Evolutionary conservation across 2,329 filamentous ascomycete species (phyloP).

Genomic region (Pezicula carpinea): DNA sequence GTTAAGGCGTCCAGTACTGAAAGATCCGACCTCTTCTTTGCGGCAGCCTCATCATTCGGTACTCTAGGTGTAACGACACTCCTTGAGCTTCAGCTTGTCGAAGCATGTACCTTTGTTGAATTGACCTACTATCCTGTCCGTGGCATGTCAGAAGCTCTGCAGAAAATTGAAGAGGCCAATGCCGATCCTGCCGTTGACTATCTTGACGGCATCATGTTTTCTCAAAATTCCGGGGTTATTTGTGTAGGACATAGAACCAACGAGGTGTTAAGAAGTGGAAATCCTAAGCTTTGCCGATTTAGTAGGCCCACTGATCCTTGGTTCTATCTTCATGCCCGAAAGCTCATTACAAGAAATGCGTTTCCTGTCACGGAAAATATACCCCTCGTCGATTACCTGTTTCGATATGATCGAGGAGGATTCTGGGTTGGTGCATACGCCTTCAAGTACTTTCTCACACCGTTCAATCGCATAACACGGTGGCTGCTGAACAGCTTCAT

Average conservation of each 20-base stretch:
- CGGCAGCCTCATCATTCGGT: constrained; percentile 54
- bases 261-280: constrained; percentile 10
- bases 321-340: constrained; percentile 56
- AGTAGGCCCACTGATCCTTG: constrained; percentile 51
- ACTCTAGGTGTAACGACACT: constrained; percentile 57
- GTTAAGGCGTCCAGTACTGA: constrained; percentile 41
- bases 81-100: constrained; percentile 50
- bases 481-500: constrained; percentile 55
- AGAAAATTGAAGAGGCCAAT: constrained; percentile 30
- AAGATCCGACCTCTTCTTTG: constrained; percentile 51
- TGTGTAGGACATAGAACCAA: constrained; percentile 46
- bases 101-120: constrained; percentile 49
- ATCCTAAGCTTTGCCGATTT: constrained; percentile 37
- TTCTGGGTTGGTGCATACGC: constrained; percentile 64
- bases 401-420: constrained; percentile 58
- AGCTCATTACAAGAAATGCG: constrained; percentile 18
- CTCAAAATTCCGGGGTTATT: constrained; percentile 42
- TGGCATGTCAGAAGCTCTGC: constrained; percentile 37
- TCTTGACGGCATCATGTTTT: constrained; percentile 53
- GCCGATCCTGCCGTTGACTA: constrained; percentile 40
- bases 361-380: constrained; percentile 33
- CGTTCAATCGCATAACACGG: constrained; percentile 55
- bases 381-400: constrained; percentile 48
- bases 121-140: constrained; percentile 46
- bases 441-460: constrained; percentile 53